phyloP scores from a whole-genome alignment of 805 yeast genomes.

The Zygoascus biomembranicola region DNA sequence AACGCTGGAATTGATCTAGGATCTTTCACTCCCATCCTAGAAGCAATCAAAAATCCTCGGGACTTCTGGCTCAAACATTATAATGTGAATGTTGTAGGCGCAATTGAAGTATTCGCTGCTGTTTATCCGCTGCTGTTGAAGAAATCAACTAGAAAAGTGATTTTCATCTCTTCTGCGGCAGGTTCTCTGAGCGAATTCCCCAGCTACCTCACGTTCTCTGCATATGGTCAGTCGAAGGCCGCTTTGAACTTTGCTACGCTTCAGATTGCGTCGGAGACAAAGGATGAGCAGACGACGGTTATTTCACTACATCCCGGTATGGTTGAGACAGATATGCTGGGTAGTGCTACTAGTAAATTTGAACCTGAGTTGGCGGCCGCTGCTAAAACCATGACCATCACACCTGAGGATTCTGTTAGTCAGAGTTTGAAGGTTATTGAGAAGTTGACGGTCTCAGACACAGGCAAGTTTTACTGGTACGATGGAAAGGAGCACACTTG shows the following conservation, averaged over 20 bases:
- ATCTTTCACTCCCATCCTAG: constrained; percentile 4
- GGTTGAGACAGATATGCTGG: constrained; percentile 27
- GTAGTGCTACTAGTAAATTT: neutral
- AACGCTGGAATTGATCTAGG: constrained; percentile 22
- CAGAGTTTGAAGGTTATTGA: constrained; percentile 17
- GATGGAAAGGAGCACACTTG: constrained; percentile 1
- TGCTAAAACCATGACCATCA: neutral
- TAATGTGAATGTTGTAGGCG: constrained; percentile 21
- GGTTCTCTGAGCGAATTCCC: constrained; percentile 18
- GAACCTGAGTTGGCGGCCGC: constrained; percentile 2
- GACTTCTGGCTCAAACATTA: constrained; percentile 13
- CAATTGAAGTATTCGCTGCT: constrained; percentile 17
- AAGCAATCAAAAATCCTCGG: neutral
- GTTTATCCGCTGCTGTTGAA: constrained; percentile 20
- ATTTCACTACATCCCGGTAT: constrained; percentile 34
- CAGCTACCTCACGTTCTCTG: neutral
- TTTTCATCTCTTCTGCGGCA: constrained; percentile 24
- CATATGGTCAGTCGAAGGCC: constrained; percentile 25
- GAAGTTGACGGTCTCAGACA: constrained; percentile 17
- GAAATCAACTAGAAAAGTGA: constrained; percentile 20
- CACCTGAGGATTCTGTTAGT: constrained; percentile 23
- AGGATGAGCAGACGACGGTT: constrained; percentile 23
- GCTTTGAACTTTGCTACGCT: constrained; percentile 29
- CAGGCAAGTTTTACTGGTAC: constrained; percentile 15
- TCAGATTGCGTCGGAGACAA: constrained; percentile 24